These are phyloP conservation scores for Yamadazyma akitaensis DNA, from an alignment of 805 yeast species.

Conservation along the genomic window DNA sequence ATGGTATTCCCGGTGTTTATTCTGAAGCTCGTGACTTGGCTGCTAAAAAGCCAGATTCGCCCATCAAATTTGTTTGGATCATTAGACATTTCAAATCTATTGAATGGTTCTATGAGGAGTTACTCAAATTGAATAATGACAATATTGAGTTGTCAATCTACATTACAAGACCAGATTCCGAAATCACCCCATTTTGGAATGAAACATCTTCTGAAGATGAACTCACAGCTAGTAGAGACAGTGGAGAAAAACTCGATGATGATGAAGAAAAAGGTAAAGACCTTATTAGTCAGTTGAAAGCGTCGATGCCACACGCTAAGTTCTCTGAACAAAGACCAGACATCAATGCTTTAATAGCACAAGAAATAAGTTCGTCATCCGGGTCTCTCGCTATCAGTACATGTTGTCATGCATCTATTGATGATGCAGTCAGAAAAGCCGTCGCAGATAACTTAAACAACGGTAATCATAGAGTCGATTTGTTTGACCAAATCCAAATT, in stretches of 20 bases:
- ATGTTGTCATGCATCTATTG: constrained; percentile 49
- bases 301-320: constrained; percentile 34
- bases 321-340: constrained; percentile 46
- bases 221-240: constrained; percentile 4
- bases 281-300: constrained; percentile 13
- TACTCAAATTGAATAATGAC: constrained; percentile 29
- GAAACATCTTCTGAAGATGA: constrained; percentile 10
- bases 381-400: constrained; percentile 46
- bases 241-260: constrained; percentile 3
- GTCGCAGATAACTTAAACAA: constrained; percentile 25
- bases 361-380: constrained; percentile 33
- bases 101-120: constrained; percentile 39
- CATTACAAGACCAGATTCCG: constrained; percentile 27
- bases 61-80: constrained; percentile 35
- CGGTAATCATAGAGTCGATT: constrained; percentile 30
- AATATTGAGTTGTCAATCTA: constrained; percentile 38
- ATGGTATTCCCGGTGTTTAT: constrained; percentile 40
- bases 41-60: constrained; percentile 9
- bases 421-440: constrained; percentile 29
- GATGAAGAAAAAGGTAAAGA: constrained; percentile 3
- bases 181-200: constrained; percentile 12
- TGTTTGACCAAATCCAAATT: constrained; percentile 32
- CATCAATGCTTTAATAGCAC: constrained; percentile 27
- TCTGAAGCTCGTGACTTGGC: constrained; percentile 29
- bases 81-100: constrained; percentile 38